Evolutionary conservation across 495 filamentous ascomycete species (phyloP).

Genomic region (Neurospora sp.): DNA sequence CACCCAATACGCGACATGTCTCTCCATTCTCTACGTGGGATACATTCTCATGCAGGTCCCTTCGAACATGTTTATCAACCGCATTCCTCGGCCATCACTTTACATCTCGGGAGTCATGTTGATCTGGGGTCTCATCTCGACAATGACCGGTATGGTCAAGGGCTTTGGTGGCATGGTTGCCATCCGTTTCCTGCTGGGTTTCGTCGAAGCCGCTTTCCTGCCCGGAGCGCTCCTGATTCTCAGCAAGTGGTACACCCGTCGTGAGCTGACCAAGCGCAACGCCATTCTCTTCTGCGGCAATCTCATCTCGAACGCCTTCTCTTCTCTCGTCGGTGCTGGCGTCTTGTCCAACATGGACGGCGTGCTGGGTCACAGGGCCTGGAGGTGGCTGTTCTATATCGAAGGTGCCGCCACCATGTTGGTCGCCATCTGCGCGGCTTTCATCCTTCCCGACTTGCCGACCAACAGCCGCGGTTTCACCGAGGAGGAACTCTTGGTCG

Average conservation of each 20-base stretch:
- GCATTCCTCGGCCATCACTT: constrained; percentile 27
- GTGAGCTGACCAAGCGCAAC: constrained; percentile 42
- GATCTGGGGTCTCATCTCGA: constrained; percentile 61
- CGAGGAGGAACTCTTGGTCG: constrained; percentile 55
- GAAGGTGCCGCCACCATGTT: constrained; percentile 49
- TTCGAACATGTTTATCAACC: constrained; percentile 31
- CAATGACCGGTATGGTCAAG: constrained; percentile 45
- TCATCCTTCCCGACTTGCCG: constrained; percentile 65
- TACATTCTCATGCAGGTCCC: constrained; percentile 46
- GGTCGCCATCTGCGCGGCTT: constrained; percentile 36
- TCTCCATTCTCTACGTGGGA: constrained; percentile 37
- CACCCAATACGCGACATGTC: constrained; percentile 31
- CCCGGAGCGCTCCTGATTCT: constrained; percentile 38
- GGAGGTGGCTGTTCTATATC: constrained; percentile 53
- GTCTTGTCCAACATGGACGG: constrained; percentile 42
- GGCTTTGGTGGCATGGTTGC: constrained; percentile 52
- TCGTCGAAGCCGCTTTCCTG: constrained; percentile 41
- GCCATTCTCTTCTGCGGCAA: constrained; percentile 53
- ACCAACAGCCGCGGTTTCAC: constrained; percentile 60
- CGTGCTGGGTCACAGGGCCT: constrained; percentile 34
- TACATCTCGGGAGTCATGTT: constrained; percentile 48
- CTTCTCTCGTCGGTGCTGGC: constrained; percentile 50
- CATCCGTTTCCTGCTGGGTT: constrained; percentile 59
- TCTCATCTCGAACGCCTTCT: constrained; percentile 51
- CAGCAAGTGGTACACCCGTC: constrained; percentile 47